phyloP scores from a whole-genome alignment of 106 monocot genomes.

The Dendrobium catenatum region DNA sequence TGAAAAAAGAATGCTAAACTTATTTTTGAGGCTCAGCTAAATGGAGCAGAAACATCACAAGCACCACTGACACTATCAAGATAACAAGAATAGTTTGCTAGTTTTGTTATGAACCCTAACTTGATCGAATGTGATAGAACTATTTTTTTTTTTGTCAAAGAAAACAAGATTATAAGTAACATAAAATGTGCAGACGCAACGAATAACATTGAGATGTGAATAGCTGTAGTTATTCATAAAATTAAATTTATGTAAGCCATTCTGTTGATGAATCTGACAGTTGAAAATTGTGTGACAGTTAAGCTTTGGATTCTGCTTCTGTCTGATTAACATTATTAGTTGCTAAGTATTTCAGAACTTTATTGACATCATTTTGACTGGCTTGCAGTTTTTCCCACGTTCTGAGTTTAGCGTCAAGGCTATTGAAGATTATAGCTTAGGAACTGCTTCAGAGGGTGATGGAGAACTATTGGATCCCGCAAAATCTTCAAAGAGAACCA shows the following conservation, averaged over 20 bases:
- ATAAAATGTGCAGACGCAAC: not conserved
- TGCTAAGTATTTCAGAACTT: not conserved
- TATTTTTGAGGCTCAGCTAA: no score
- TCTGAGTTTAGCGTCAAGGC: conserved; percentile 38
- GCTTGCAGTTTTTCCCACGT: conserved; percentile 23
- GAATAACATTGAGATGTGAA: not conserved
- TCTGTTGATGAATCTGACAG: not conserved
- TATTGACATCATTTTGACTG: conserved; percentile 1
- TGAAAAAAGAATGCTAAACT: no score
- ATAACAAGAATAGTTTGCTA: not conserved
- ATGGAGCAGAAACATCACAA: no score
- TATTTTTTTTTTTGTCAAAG: not conserved
- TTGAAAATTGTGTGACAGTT: not conserved
- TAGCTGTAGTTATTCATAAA: not conserved
- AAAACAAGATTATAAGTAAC: not conserved
- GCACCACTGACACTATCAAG: no score
- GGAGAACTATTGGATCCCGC: conserved; percentile 15
- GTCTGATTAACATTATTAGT: not conserved
- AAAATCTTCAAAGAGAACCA: conserved; percentile 7
- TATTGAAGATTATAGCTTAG: conserved; percentile 28
- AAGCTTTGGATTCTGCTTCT: not conserved
- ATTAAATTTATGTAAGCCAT: not conserved
- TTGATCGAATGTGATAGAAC: not conserved
- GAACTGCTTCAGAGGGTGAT: conserved; percentile 10
- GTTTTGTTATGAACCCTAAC: not conserved